Evolutionary conservation across 257 asterid genomes (phyloP).

Genomic region (Dorcoceras hygrometricum): DNA sequence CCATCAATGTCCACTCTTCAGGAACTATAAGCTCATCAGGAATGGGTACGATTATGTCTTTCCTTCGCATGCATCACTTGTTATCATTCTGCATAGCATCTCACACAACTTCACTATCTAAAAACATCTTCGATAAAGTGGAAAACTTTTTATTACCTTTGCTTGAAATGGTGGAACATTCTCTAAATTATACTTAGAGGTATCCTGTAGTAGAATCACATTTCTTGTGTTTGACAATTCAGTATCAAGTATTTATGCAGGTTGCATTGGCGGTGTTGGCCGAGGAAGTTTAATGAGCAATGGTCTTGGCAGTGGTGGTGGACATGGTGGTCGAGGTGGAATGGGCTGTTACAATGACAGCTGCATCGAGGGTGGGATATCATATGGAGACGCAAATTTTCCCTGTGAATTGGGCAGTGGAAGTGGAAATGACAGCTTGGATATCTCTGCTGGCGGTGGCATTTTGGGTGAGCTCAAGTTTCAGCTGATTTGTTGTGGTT

Average conservation of each 20-base stretch:
- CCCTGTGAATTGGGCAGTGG: conserved; percentile 99
- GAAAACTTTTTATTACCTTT: conserved; percentile 7
- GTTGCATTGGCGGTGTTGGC: conserved; percentile 91
- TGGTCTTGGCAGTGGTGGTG: conserved; percentile 94
- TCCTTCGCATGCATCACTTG: neutral
- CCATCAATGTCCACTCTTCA: conserved; percentile 61
- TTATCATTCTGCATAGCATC: neutral
- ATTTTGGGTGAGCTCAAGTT: conserved; percentile 62
- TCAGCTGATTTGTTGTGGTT: conserved; percentile 21
- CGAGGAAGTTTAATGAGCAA: conserved; percentile 55
- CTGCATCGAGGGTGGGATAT: conserved; percentile 75
- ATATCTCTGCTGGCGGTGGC: conserved; percentile 87
- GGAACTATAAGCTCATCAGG: conserved; percentile 95
- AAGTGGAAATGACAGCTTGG: conserved; percentile 85
- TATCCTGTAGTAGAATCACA: conserved; percentile 5
- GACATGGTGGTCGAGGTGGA: conserved; percentile 98
- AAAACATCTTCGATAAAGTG: conserved; percentile 2
- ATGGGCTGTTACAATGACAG: conserved; percentile 67
- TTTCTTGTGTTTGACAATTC: conserved; percentile 18
- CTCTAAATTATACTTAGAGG: neutral
- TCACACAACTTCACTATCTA: conserved; percentile 1
- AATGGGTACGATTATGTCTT: conserved; percentile 59
- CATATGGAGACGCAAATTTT: conserved; percentile 74
- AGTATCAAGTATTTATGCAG: conserved; percentile 39
- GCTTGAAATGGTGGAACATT: conserved; percentile 15